A percentile compares a stretch with the other conserved stretches of the same genome.
These are phyloP conservation scores for Cladosporium sp. DNA, from an alignment of 2,329 filamentous ascomycete species.

Conservation along the genomic window DNA sequence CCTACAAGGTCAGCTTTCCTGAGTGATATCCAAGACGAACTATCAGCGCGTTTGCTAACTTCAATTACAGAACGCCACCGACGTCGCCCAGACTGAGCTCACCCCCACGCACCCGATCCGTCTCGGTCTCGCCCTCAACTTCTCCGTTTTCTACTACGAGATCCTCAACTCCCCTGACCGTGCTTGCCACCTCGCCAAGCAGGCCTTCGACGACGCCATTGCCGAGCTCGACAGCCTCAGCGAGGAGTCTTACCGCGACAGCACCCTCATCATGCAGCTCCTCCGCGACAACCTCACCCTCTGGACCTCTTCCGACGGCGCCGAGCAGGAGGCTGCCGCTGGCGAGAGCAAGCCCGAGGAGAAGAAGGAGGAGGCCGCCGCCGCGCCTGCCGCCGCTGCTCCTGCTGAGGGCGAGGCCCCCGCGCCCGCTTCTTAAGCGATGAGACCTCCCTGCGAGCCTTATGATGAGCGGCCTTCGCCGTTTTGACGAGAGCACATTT, in stretches of 20 bases:
- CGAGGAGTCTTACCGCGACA: constrained; percentile 97
- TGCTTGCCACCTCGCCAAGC: constrained; percentile 97
- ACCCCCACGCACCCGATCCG: constrained; percentile 97
- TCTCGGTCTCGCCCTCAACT: constrained; percentile 94
- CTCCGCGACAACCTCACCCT: constrained; percentile 96
- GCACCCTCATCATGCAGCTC: constrained; percentile 98
- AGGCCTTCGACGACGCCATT: constrained; percentile 97
- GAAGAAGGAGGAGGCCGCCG: constrained; percentile 34
- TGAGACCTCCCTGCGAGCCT: constrained; percentile 3
- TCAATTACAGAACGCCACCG: constrained; percentile 72
- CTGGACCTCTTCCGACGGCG: constrained; percentile 91
- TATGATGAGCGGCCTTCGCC: constrained; percentile 2
- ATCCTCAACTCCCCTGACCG: constrained; percentile 97
- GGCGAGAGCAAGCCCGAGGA: constrained; percentile 51
- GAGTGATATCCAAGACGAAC: neutral
- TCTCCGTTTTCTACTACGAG: constrained; percentile 99
- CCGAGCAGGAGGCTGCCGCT: constrained; percentile 64
- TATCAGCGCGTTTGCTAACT: constrained; percentile 10
- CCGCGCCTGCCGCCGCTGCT: constrained; percentile 36
- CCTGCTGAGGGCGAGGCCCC: constrained; percentile 13
- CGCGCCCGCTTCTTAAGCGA: constrained; percentile 16
- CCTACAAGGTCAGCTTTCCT: constrained; percentile 74
- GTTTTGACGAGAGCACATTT: constrained; percentile 8
- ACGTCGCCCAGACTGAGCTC: constrained; percentile 95
- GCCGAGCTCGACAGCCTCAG: constrained; percentile 96